Base-by-base conservation (phyloP, 345 rosid genomes). In the Populus alba region DNA sequence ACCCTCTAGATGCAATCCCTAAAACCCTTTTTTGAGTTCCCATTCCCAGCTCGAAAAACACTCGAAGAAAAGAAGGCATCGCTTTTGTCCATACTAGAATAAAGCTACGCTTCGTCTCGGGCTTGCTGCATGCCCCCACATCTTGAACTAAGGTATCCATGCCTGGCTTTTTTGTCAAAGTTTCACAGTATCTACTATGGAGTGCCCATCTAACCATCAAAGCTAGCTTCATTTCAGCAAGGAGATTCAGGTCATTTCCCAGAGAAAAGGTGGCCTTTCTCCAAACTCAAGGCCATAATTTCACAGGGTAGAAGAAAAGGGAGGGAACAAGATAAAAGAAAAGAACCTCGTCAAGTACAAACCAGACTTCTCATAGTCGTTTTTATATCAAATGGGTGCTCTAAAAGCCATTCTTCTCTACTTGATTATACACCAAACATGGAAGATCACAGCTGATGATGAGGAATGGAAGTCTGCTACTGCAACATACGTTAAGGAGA, bases 401-500 rank as follows among this genome's bases (percentile, higher is more conserved):
- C 87, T 82, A 65, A 82, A 80, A 39, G 55, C 72, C 83, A 33
- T 67, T 17, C 55, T 87, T 78, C 77, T 91, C 81, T 77, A 12
- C 83, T 79, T 91, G 39, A 49, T 89, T 71, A 72, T 86, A 20
- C 62, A 68, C 7, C 85, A 80, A 77, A 72, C 83, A 68, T 71
- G 85, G 82, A 79, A 45, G 76, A 71, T 68, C 77, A 78, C 71
- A 69, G 83, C 87, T 65, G 74, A 86, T 45, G 85, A 85, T 8
- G 83, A 79, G 63, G 90, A 85, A 81, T 94, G 98, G 98, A 88
- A 83, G 84, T 74, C 97, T 68, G 97, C 98, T 37, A 91, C 98
- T 0, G 97, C 98, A 73, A 94, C 98, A 75, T 90, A 86, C 86
- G 84, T 94, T 70, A 80, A 80, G 71, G 88, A 91, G 67, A 85